Base-by-base conservation (phyloP, 306 rosid species). In the Lablab purpureus region DNA sequence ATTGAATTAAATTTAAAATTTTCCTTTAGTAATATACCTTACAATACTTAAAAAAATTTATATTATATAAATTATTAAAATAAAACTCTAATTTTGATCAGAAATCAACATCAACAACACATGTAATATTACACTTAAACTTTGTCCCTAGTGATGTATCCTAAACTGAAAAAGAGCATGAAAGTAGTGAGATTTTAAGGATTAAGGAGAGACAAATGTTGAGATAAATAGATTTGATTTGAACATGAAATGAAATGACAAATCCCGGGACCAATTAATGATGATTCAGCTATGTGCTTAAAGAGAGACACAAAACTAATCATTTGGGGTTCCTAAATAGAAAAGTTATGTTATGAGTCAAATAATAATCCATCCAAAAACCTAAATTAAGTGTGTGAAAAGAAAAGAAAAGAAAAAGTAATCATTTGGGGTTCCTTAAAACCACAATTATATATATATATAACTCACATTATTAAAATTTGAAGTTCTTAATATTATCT, bases 221-320 rank as follows among this genome's bases (percentile, higher is more conserved):
- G 40, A 71, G 41, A 50, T 50, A 50, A 50, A 49, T 50, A 71
- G 62, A 50, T 47, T 49, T 49, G 47, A 50, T 50, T 50, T 71
- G 45, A 51, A n/a, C 75, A 71, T 50, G 63, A 71, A 71, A 49
- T 70, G 54, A 50, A 71, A 49, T 70, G 54, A 50, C 75, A 70
- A 70, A 28, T 70, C 55, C 15, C 0, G 19, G 23, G 43, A 46
- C 74, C 58, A 69, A 37, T 65, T 65, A 36, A 69, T 46, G 17
- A 25, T 69, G 25, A 25, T 46, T 58, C 22, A 23, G 2, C 6
- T 12, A 13, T 2, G 7, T 15, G 56, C 15, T 49, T 28, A 28
- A 49, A 46, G 55, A 46, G 43, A 25, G 37, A 30, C 43, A 23
- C 23, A 6, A 10, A 45, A 25, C 74, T 6, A n/a, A n/a, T n/a